These are phyloP conservation scores for Cyberlindnera mississippiensis DNA, from an alignment of 805 yeast genomes.

Conservation along the genomic window DNA sequence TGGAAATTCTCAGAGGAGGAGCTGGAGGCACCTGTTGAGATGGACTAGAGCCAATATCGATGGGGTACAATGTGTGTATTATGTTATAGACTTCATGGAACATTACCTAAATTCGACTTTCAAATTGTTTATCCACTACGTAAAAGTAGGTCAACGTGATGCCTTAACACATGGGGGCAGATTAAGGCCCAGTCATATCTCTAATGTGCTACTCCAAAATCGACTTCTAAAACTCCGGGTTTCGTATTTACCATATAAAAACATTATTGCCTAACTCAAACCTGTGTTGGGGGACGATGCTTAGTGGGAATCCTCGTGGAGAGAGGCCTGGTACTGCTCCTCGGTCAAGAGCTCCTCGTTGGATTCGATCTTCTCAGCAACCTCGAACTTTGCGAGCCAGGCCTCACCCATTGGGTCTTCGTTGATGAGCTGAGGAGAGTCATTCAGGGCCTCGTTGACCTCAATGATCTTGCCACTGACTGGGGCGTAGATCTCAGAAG, in stretches of 20 bases:
- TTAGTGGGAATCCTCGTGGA: slow-evolving; percentile 20
- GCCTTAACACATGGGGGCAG: no score
- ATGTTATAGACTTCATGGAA: no score
- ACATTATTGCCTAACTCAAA: no score
- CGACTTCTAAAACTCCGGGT: no score
- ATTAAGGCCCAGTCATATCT: no score
- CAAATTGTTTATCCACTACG: no score
- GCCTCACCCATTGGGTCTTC: slow-evolving; percentile 91
- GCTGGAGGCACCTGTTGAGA: slow-evolving; percentile 1
- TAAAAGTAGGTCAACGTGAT: no score
- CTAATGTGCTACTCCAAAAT: no score
- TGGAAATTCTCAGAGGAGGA: slow-evolving; percentile 15
- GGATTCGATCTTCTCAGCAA: slow-evolving; percentile 41
- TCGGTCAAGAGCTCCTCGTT: slow-evolving; percentile 58
- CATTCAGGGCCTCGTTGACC: slow-evolving; percentile 61
- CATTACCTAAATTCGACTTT: no score
- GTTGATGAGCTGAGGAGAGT: slow-evolving; percentile 75
- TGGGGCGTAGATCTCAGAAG: slow-evolving; percentile 90
- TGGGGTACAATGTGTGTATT: no score
- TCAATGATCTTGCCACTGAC: slow-evolving; percentile 73
- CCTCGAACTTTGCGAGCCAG: slow-evolving; percentile 81
- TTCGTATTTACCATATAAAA: no score
- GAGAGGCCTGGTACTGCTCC: slow-evolving; percentile 35
- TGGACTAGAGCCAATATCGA: slow-evolving; percentile 7
- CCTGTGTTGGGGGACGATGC: not conserved